Conservation (phyloP, 2,329 filamentous ascomycete genomes). For the Periconia sp. region DNA sequence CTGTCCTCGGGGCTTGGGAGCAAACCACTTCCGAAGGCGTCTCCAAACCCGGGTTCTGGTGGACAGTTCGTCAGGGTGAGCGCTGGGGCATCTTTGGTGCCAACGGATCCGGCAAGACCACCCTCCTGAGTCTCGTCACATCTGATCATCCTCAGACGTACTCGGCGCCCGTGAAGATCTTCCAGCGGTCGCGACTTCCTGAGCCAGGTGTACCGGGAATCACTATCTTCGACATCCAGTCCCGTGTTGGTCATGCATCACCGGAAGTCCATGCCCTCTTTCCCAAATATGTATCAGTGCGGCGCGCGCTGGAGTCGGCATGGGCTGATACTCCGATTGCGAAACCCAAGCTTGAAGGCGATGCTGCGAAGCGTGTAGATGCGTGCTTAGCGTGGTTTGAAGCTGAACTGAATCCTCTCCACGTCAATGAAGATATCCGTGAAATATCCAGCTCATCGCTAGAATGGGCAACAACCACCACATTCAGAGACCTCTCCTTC, state of each 20-base stretch:
- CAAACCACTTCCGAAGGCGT: constrained; percentile 55
- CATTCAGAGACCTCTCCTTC: constrained; percentile 76
- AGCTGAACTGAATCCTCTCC: constrained; percentile 67
- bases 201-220: constrained; percentile 71
- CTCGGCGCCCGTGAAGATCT: constrained; percentile 81
- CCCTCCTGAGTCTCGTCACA: constrained; percentile 85
- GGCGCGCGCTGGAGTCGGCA: constrained; percentile 77
- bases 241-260: constrained; percentile 86
- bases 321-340: constrained; percentile 87
- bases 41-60: constrained; percentile 67
- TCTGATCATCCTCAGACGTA: constrained; percentile 97
- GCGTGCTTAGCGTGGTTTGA: constrained; percentile 76
- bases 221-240: constrained; percentile 90
- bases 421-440: background rate
- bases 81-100: constrained; percentile 92
- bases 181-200: constrained; percentile 79
- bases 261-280: constrained; percentile 95
- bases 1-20: constrained; percentile 79
- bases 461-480: constrained; percentile 67
- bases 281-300: constrained; percentile 72
- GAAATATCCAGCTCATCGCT: constrained; percentile 19
- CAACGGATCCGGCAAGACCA: constrained; percentile 96
- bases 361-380: constrained; percentile 64
- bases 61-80: constrained; percentile 80
- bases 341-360: constrained; percentile 63